Evolutionary conservation across 257 asterid species (phyloP).

Genomic region (Plantago elongata): DNA sequence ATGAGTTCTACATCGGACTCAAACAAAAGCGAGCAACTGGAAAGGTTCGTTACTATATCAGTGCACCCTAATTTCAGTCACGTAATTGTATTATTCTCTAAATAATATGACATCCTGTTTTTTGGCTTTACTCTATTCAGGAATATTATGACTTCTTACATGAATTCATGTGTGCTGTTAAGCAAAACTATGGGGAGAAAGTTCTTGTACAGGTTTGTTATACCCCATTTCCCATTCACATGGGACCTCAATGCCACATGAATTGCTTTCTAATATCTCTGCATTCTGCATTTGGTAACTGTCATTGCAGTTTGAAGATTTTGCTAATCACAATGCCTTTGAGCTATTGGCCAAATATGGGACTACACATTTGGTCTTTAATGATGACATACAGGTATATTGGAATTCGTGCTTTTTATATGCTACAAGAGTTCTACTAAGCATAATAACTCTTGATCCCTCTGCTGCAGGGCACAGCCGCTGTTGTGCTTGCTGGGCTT

Average conservation of each 20-base stretch:
- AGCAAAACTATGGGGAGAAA: constrained; percentile 91
- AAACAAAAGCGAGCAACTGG: constrained; percentile 79
- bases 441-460: constrained; percentile 9
- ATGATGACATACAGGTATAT: constrained; percentile 88
- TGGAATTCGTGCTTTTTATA: constrained; percentile 6
- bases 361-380: constrained; percentile 83
- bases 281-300: constrained; percentile 17
- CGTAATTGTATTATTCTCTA: neutral
- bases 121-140: constrained; percentile 30
- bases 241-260: neutral
- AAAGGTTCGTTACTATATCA: constrained; percentile 37
- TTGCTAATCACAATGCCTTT: constrained; percentile 95
- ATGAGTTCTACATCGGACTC: constrained; percentile 93
- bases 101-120: neutral
- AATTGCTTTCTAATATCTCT: constrained; percentile 10
- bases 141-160: constrained; percentile 77
- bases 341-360: constrained; percentile 90
- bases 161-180: constrained; percentile 92
- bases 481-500: constrained; percentile 91
- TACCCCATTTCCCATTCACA: neutral
- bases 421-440: neutral
- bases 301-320: constrained; percentile 71
- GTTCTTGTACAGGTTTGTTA: constrained; percentile 78
- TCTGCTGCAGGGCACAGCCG: constrained; percentile 78
- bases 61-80: constrained; percentile 7